phyloP scores from a whole-genome alignment of 768 basidiomycete genomes.

The Polyporus arcularius region DNA sequence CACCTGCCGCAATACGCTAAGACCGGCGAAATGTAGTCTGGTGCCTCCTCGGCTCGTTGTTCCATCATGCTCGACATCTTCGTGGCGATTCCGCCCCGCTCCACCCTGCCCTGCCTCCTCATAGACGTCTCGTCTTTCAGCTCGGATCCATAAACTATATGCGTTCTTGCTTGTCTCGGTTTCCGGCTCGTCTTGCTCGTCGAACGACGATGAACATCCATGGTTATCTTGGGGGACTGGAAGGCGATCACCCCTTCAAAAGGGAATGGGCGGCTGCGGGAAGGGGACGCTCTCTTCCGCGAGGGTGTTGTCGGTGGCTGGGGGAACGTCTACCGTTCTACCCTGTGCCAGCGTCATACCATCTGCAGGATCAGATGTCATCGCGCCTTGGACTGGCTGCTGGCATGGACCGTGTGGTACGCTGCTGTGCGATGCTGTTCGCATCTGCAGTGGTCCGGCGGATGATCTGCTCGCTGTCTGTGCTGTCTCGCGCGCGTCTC shows the following conservation, averaged over 20 bases:
- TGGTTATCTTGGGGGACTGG: neutral
- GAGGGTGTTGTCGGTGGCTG: neutral
- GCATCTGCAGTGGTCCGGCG: neutral
- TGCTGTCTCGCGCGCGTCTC: conserved; percentile 1
- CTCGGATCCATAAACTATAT: conserved; percentile 8
- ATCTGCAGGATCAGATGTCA: conserved; percentile 15
- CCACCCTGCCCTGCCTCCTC: neutral
- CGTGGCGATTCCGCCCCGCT: neutral
- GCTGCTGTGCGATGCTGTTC: conserved; percentile 13
- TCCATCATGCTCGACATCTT: conserved; percentile 1
- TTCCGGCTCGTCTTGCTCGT: neutral
- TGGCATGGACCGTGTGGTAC: conserved; percentile 3
- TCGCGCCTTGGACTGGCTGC: conserved; percentile 7
- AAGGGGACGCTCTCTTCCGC: conserved; percentile 2
- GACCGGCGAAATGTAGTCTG: conserved; percentile 21
- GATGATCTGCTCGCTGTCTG: conserved; percentile 9
- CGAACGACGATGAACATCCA: neutral
- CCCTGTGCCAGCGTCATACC: neutral
- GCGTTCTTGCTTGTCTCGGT: conserved; percentile 17
- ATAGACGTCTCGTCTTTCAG: conserved; percentile 15
- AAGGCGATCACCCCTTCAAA: neutral
- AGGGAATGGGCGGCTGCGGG: conserved; percentile 12
- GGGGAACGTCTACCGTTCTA: neutral
- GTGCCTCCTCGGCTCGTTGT: neutral
- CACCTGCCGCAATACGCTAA: conserved; percentile 49